phyloP scores from a whole-genome alignment of 768 basidiomycete genomes.

The Termitomyces sp. region DNA sequence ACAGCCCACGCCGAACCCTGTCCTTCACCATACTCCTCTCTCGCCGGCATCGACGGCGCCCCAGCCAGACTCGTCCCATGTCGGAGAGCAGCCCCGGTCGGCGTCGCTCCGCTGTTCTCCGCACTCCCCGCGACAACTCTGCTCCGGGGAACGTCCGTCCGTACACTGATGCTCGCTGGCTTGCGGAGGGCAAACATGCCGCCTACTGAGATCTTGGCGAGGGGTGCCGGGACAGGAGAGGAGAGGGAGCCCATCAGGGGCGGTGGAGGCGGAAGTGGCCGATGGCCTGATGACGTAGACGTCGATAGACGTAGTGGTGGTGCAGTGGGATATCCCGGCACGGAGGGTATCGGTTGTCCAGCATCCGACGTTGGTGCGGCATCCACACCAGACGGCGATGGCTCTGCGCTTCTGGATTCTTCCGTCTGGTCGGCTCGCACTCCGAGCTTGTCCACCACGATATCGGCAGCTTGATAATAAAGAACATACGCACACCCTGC shows the following conservation, averaged over 20 bases:
- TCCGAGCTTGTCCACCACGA: slow-evolving; percentile 70
- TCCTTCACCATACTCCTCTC: background rate
- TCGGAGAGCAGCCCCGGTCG: background rate
- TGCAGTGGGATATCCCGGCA: background rate
- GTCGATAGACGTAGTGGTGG: slow-evolving; percentile 7
- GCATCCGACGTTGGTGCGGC: background rate
- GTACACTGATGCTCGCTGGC: slow-evolving; percentile 9
- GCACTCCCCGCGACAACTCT: background rate
- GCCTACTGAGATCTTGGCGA: slow-evolving; percentile 1
- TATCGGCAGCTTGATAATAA: slow-evolving; percentile 92
- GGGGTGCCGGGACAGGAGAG: background rate
- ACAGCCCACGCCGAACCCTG: too few species aligned
- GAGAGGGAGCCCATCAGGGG: slow-evolving; percentile 3
- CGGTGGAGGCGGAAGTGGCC: background rate
- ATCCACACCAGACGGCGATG: background rate
- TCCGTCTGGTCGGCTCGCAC: slow-evolving; percentile 28
- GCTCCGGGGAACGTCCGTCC: background rate
- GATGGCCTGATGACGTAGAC: slow-evolving; percentile 11
- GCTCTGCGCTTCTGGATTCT: slow-evolving; percentile 1
- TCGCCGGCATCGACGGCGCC: background rate
- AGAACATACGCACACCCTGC: slow-evolving; percentile 92
- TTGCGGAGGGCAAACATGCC: slow-evolving; percentile 14
- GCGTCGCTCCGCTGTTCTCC: background rate
- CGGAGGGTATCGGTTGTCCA: background rate
- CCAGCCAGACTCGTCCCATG: background rate